These are phyloP conservation scores for Thecaphora thlaspeos DNA, from an alignment of 1,284 basidiomycete genomes.

Conservation along the genomic window DNA sequence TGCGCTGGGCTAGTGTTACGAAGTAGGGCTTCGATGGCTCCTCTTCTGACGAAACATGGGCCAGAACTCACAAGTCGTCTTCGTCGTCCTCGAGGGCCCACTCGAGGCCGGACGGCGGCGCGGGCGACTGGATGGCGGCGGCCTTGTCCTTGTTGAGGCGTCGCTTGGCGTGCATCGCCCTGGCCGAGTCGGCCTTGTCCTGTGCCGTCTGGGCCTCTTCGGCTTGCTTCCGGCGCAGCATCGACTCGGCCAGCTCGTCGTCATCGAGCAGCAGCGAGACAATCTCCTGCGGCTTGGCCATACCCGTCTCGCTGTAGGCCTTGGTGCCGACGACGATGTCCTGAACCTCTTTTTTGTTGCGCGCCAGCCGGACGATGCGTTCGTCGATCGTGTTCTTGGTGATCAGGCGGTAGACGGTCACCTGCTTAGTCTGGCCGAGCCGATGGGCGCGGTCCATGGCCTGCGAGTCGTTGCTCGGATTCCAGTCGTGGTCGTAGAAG, in stretches of 20 bases:
- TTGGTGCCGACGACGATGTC: slow-evolving; percentile 99
- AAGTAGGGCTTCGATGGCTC: no score
- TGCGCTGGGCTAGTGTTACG: no score
- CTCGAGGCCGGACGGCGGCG: slow-evolving; percentile 13
- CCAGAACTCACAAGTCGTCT: slow-evolving; percentile 53
- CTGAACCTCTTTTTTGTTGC: slow-evolving; percentile 64
- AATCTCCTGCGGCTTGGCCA: slow-evolving; percentile 93
- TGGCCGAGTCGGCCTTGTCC: slow-evolving; percentile 53
- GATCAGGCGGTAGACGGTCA: slow-evolving; percentile 96
- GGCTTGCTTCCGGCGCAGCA: slow-evolving; percentile 55
- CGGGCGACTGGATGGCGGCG: slow-evolving; percentile 14
- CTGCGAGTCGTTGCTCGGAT: slow-evolving; percentile 89
- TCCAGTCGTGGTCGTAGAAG: slow-evolving; percentile 99
- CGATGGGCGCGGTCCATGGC: slow-evolving; percentile 99
- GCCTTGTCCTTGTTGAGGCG: slow-evolving; percentile 42
- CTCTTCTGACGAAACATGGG: no score
- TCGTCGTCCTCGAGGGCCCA: slow-evolving; percentile 57
- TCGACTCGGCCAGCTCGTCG: slow-evolving; percentile 65
- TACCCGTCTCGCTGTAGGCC: slow-evolving; percentile 64
- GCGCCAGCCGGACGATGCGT: slow-evolving; percentile 73
- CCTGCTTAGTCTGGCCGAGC: slow-evolving; percentile 96
- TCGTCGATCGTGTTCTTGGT: slow-evolving; percentile 97
- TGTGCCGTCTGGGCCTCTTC: slow-evolving; percentile 53
- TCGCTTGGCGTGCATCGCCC: slow-evolving; percentile 51
- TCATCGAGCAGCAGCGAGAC: slow-evolving; percentile 93